Base-by-base conservation (phyloP, 192 early-diverging fungal genomes). In the Paraglomus occultum region DNA sequence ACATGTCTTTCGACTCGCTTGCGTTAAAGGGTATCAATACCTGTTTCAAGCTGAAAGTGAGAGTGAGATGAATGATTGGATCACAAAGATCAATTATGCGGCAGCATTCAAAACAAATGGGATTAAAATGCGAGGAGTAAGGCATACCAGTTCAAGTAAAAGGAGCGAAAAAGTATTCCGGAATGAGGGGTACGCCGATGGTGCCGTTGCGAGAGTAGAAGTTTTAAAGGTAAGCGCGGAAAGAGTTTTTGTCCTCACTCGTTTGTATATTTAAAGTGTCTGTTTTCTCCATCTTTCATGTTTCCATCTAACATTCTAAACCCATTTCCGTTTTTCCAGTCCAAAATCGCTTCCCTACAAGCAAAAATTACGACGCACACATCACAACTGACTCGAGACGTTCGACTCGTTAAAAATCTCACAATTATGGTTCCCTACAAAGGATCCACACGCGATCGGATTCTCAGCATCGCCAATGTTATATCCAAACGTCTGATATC, bases 81-180 rank as follows among this genome's bases (percentile, higher is more conserved):
- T 92, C 82, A 76, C 83, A 43, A 85, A 86, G 49, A 88, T 92
- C 59, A 92, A 92, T 79, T 92, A 90, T 72, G 90, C 90, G 0
- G 85, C 89, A 6, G 81, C 89, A 14, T 83, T 92, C 73, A 92
- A 90, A 70, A 85, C 89, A 9, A 74, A 74, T 2, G 83, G 82
- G 1, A 75, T 84, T 1, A 68, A 74, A 65, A 62, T 80, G 18
- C 54, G 73, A 55, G n/a, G 39, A 11, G 51, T 11, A 15, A 66
- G 44, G 31, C 59, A 51, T 38, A 51, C 4, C 49, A 62, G 11
- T 42, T 10, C 22, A 52, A 6, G 14, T 20, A 45, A 6, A 11
- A 2, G 17, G 60, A 50, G 63, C 40, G 51, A 12, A 42, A 69
- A 12, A 53, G 40, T 20, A 11, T 44, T 17, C 9, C n/a, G n/a